phyloP scores from a whole-genome alignment of 352 stramenopile species.

The Thraustotheca clavata region DNA sequence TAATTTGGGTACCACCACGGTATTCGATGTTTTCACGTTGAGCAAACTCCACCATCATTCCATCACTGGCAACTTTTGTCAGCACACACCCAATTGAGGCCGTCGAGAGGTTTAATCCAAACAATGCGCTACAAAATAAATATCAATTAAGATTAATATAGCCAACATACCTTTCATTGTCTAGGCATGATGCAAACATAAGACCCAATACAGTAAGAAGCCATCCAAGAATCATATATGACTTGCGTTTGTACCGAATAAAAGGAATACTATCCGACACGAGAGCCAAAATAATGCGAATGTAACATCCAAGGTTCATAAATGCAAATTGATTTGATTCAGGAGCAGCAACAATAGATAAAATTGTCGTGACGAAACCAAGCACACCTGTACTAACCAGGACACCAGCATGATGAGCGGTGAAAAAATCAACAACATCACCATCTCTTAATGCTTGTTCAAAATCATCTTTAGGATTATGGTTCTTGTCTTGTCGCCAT shows the following conservation, averaged over 20 bases:
- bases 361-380: neutral
- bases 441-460: neutral
- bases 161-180: neutral
- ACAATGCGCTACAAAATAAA: neutral
- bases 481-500: neutral
- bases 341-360: neutral
- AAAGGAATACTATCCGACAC: conserved; percentile 7
- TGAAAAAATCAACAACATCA: neutral
- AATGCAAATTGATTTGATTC: neutral
- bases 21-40: conserved; percentile 15
- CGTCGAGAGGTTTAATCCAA: neutral
- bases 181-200: neutral
- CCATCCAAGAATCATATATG: conserved; percentile 14
- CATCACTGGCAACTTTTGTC: neutral
- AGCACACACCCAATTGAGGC: neutral
- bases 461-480: conserved; percentile 1
- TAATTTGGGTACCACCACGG: conserved; percentile 6
- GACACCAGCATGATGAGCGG: neutral
- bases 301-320: neutral
- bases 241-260: conserved; percentile 5
- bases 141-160: neutral
- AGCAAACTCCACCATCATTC: conserved; percentile 9
- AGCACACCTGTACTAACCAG: neutral
- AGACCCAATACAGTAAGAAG: neutral
- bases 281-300: neutral